phyloP scores from a whole-genome alignment of 495 filamentous ascomycete species.

The Penicillium waksmanii region DNA sequence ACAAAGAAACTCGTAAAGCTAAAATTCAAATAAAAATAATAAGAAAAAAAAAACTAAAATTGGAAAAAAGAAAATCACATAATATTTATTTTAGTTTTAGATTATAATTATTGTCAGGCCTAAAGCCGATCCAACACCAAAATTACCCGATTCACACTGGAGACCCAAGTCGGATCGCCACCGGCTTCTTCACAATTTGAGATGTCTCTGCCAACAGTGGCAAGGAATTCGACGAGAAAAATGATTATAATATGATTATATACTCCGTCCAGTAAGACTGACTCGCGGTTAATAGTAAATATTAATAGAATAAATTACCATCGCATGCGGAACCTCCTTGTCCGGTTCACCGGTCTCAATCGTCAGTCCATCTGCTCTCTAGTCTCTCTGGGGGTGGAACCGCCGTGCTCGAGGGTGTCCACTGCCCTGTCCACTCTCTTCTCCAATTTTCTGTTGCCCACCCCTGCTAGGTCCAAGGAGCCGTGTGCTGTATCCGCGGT shows the following conservation, averaged over 20 bases:
- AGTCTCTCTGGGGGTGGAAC: constrained; percentile 26
- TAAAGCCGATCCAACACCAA: constrained; percentile 18
- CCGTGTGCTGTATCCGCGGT: constrained; percentile 35
- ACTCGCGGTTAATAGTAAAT: not conserved
- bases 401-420: constrained; percentile 1
- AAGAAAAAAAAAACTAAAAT: constrained; percentile 10
- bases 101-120: not conserved
- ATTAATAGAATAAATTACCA: constrained; percentile 4
- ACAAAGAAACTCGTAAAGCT: constrained; percentile 21
- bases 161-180: constrained; percentile 19
- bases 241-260: not conserved
- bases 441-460: not conserved
- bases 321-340: constrained; percentile 17
- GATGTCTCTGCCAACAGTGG: constrained; percentile 29
- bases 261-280: not conserved
- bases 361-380: constrained; percentile 11
- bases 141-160: constrained; percentile 32
- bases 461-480: constrained; percentile 26
- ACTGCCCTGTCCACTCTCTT: constrained; percentile 4
- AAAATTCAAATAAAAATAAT: constrained; percentile 3
- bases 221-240: constrained; percentile 9
- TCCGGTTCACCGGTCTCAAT: constrained; percentile 25
- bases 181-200: constrained; percentile 13
- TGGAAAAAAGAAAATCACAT: constrained; percentile 11
- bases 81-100: not conserved